Conservation (phyloP, 2,329 filamentous ascomycete species). For the Fusarium nematophilum region DNA sequence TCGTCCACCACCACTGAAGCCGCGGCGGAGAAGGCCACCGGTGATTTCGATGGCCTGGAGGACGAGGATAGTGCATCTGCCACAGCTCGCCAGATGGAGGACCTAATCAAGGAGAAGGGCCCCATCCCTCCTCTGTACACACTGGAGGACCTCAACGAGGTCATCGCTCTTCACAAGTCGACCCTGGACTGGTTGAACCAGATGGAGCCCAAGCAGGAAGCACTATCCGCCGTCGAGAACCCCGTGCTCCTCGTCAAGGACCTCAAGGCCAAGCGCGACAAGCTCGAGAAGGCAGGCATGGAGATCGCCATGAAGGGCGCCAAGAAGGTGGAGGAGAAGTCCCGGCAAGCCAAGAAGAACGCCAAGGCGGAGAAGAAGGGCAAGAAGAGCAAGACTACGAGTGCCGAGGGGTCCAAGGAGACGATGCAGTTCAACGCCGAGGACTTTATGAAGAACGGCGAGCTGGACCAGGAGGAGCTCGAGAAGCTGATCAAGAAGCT, state of each 20-base stretch:
- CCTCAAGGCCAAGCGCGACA: conserved; percentile 73
- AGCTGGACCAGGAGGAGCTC: conserved; percentile 43
- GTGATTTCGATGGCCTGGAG: conserved; percentile 80
- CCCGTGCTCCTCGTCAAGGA: conserved; percentile 81
- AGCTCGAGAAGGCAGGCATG: conserved; percentile 77
- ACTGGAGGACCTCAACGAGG: conserved; percentile 74
- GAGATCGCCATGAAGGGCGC: conserved; percentile 78
- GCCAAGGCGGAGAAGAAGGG: conserved; percentile 51
- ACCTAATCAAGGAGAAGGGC: conserved; percentile 58
- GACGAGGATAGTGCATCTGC: conserved; percentile 66
- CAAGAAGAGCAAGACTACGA: conserved; percentile 54
- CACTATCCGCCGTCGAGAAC: conserved; percentile 76
- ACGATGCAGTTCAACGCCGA: conserved; percentile 59
- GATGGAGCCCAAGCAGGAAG: conserved; percentile 76
- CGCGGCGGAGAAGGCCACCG: conserved; percentile 60
- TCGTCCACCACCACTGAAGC: conserved; percentile 57
- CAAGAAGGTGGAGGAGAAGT: conserved; percentile 63
- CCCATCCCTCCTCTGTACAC: conserved; percentile 76
- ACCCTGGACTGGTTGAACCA: conserved; percentile 80
- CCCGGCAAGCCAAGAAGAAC: conserved; percentile 60
- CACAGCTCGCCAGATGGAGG: conserved; percentile 58
- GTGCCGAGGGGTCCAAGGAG: conserved; percentile 49
- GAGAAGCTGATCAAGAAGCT: conserved; percentile 44
- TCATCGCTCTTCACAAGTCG: conserved; percentile 71
- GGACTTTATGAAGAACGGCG: conserved; percentile 57